Evolutionary conservation across 768 basidiomycete genomes (phyloP), one percentile per base, ranked within the genome.

Genomic region (Hortiboletus flavorubellus): DNA sequence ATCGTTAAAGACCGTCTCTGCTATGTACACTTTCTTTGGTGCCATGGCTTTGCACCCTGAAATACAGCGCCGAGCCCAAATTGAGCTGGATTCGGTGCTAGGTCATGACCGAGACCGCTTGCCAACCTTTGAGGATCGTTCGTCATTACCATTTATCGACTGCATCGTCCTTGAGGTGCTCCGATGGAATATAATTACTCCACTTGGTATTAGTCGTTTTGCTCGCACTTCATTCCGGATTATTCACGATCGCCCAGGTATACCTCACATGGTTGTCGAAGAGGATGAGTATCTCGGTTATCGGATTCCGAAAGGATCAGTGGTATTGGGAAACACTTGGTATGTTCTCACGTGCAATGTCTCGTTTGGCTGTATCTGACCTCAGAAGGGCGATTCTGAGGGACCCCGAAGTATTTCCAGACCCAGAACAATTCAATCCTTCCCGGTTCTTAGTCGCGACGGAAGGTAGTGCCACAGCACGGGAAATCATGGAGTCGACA

Each of bases 191-290:
- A 46, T 54, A 1, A 35, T 63, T 1, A 53, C 55, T 8, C 62
- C 62, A 9, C 52, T 65, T 18, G 49, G 59, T 55, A 43, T 10
- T 5, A 15, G 1, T 29, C 12, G 4, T 16, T 35, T 43, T 30
- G 8, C 33, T 18, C 33, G 16, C 14, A 15, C 26, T 26, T 26
- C 26, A 26, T 30, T 31, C 21, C 1, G 21, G 8, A 18, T 46
- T 15, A 8, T 26, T 56, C n/a, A 56, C 4, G 11, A 3, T 21
- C 2, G 59, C 4, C 50, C 72, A 52, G 80, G 78, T 8, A 39
- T 62, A 16, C 61, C 60, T 21, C 60, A 61, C 21, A 77, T 78
- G 55, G 69, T 71, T 12, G 80, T 75, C 49, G 55, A 62, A 18
- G 61, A 58, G 6, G 61, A 56, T 15, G 54, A 54, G 12, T 57